These are phyloP conservation scores for Spizellomyces sp. DNA, from an alignment of 192 early-diverging fungal species.

Conservation along the genomic window DNA sequence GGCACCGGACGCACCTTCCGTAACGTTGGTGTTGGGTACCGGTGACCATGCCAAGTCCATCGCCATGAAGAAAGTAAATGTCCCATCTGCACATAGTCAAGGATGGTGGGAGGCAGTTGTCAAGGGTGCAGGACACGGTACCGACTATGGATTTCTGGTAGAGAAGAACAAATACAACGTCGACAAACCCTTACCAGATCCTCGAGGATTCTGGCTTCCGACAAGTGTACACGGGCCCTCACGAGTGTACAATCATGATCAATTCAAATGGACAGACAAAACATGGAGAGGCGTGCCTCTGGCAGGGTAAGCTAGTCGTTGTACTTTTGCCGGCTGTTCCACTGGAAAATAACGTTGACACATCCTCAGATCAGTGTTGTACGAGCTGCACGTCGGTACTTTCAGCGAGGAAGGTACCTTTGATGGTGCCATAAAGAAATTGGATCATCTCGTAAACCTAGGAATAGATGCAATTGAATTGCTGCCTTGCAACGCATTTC, in stretches of 20 bases:
- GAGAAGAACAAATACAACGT: constrained; percentile 36
- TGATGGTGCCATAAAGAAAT: constrained; percentile 29
- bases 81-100: not conserved
- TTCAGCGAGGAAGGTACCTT: constrained; percentile 34
- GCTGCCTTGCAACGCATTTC: constrained; percentile 36
- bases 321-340: not conserved
- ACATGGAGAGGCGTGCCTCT: constrained; percentile 35
- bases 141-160: constrained; percentile 33
- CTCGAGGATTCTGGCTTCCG: constrained; percentile 26
- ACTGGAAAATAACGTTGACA: not conserved
- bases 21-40: constrained; percentile 15
- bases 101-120: constrained; percentile 32
- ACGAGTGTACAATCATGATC: constrained; percentile 17
- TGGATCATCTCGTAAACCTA: constrained; percentile 26
- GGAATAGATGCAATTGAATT: constrained; percentile 34
- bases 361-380: constrained; percentile 21
- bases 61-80: constrained; percentile 2
- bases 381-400: constrained; percentile 35
- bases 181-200: constrained; percentile 32
- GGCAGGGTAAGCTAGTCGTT: constrained; percentile 21
- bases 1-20: constrained; percentile 23
- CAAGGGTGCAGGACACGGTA: constrained; percentile 19
- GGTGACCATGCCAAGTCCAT: not conserved
- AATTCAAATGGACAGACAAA: constrained; percentile 30
- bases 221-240: constrained; percentile 30